Conservation (phyloP, 176 grass and related monocot genomes). For the Musa schizocarpa region DNA sequence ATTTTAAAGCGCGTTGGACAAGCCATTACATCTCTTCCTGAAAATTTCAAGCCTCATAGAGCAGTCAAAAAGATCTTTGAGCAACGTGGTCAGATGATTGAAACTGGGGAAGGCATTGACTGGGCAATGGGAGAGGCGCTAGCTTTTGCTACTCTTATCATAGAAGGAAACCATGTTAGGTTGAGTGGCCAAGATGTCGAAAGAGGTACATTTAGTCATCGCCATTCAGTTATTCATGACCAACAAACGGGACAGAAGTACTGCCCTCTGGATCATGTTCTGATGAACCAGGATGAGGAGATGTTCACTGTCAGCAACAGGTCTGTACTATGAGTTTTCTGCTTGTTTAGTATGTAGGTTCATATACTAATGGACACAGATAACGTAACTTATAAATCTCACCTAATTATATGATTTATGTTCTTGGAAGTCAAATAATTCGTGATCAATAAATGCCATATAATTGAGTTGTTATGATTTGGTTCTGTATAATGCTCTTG, state of each 20-base stretch:
- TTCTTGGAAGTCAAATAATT: too few species aligned
- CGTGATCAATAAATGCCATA: too few species aligned
- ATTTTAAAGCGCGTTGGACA: slow-evolving; percentile 21
- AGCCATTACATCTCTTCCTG: slow-evolving; percentile 17
- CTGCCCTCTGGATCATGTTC: slow-evolving; percentile 22
- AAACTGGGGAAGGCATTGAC: slow-evolving; percentile 24
- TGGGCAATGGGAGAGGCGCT: slow-evolving; percentile 20
- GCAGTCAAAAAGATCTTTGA: slow-evolving; percentile 21
- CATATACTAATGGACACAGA: too few species aligned
- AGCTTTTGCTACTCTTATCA: slow-evolving; percentile 22
- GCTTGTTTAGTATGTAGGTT: too few species aligned
- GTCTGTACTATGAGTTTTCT: not conserved
- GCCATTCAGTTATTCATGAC: slow-evolving; percentile 16
- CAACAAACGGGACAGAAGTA: slow-evolving; percentile 19
- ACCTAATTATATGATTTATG: too few species aligned
- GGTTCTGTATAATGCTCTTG: too few species aligned
- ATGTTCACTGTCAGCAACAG: slow-evolving; percentile 27
- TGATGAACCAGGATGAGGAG: slow-evolving; percentile 24
- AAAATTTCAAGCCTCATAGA: slow-evolving; percentile 22
- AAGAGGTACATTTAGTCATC: slow-evolving; percentile 26
- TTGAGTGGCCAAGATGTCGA: slow-evolving; percentile 26
- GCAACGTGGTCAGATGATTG: slow-evolving; percentile 25
- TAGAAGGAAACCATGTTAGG: slow-evolving; percentile 24
- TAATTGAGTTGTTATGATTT: too few species aligned
- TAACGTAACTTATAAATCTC: too few species aligned